Evolutionary conservation across 441 rosid species (phyloP), one percentile per base, ranked within the genome.

Genomic region (Pelargonium myrrhifolium): DNA sequence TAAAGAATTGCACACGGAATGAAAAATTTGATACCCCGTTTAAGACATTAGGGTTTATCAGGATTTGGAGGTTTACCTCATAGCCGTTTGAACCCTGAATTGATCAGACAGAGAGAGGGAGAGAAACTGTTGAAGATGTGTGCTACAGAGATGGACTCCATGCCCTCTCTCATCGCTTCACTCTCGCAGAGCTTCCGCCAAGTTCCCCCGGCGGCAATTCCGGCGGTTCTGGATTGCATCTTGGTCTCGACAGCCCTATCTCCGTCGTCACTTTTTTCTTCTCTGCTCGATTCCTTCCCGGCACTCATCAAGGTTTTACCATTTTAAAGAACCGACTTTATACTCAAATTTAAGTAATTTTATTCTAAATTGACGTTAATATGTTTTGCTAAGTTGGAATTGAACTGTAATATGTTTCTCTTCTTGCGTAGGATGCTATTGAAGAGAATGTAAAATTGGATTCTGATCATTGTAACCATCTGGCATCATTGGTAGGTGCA

Each of bases 141-240:
- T 24, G 61, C 75, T 15, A 56, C 62, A 26, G 76, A 76, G 31
- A 61, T 39, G 67, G 68, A 59, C 51, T 47, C 79, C 20, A 71
- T 74, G 84, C 82, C 73, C 12, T 75, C 90, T 60, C 24, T 84
- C 35, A 71, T 84, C 73, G 47, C 81, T 63, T 83, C 93, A 20
- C 81, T 91, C 28, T 85, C 86, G 4, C 73, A 70, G 66, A 86
- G 88, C 86, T 84, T 89, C 65, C 73, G 74, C 26, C 81, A 85
- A 14, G 88, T 90, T 51, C 95, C 93, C 51, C 77, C 80, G 69
- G 64, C 82, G 6, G 96, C 95, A 56, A 70, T 93, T 39, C 93
- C 97, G 9, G 79, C 93, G 11, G 72, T 89, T 82, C 80, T 91
- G 64, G 96, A 91, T 74, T 88, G 95, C 85, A 78, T 93, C 75